A percentile compares a stretch with the other conserved stretches of the same genome.
These are phyloP conservation scores for Gomphus sp. DNA, from an alignment of 1,284 basidiomycete species.

Conservation along the genomic window DNA sequence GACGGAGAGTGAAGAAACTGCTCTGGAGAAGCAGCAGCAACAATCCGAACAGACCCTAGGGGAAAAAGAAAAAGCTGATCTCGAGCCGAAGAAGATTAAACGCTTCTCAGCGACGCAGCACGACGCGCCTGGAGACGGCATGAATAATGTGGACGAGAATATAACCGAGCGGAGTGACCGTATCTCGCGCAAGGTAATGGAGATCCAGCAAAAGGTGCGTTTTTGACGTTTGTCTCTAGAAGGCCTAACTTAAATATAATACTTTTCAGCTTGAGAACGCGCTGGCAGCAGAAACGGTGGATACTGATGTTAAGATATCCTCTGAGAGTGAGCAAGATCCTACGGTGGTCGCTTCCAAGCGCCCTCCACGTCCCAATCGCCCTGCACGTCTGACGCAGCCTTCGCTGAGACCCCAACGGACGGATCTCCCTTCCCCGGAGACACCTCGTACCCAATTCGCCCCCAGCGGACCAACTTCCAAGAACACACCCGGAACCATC, in stretches of 20 bases:
- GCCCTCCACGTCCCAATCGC: conserved; percentile 17
- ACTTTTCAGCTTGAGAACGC: conserved; percentile 57
- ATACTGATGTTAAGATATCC: conserved; percentile 22
- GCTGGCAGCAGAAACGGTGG: conserved; percentile 43
- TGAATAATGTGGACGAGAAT: conserved; percentile 74
- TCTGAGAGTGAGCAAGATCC: conserved; percentile 17
- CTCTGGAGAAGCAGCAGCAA: not conserved
- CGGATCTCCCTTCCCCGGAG: conserved; percentile 48
- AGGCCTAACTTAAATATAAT: not conserved
- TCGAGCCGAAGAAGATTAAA: conserved; percentile 44
- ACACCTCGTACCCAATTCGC: conserved; percentile 76
- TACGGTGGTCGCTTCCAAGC: conserved; percentile 18
- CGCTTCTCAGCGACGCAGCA: conserved; percentile 60
- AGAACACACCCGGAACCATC: conserved; percentile 2
- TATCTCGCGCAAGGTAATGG: conserved; percentile 72
- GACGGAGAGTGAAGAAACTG: conserved; percentile 28
- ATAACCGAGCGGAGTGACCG: conserved; percentile 75
- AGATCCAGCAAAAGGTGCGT: conserved; percentile 73
- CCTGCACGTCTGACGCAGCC: conserved; percentile 24
- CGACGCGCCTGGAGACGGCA: conserved; percentile 59
- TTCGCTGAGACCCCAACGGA: conserved; percentile 31
- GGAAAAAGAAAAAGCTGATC: conserved; percentile 35
- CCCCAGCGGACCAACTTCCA: conserved; percentile 34
- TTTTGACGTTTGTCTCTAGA: conserved; percentile 3
- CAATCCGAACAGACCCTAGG: conserved; percentile 8